phyloP scores from a whole-genome alignment of 495 filamentous ascomycete genomes.

The Lasiosphaeria miniovina region DNA sequence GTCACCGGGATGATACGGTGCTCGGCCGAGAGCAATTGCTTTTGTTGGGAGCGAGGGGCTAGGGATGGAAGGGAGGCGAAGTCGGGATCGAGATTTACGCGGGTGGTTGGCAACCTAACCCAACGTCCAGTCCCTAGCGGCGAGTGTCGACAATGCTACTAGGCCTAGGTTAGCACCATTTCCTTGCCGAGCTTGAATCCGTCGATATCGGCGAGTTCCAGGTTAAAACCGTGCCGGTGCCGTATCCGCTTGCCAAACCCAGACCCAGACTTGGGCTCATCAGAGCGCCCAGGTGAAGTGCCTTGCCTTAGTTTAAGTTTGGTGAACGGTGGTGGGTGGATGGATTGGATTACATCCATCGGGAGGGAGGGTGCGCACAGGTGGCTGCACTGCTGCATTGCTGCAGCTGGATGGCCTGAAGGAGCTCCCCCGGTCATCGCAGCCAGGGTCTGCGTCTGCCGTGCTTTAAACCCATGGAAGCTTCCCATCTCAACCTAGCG shows the following conservation, averaged over 20 bases:
- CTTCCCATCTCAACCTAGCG: conserved; percentile 12
- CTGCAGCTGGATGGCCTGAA: not conserved
- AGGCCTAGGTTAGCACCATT: too few relatives aligned
- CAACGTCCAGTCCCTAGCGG: too few relatives aligned
- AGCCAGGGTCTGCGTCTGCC: not conserved
- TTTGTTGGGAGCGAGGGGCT: not conserved
- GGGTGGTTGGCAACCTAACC: too few relatives aligned
- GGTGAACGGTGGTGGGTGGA: too few relatives aligned
- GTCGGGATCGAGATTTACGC: not conserved
- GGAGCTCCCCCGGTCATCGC: conserved; percentile 3
- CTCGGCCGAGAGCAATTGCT: not conserved
- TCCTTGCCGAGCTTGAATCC: not conserved
- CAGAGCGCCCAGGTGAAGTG: too few relatives aligned
- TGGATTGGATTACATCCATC: too few relatives aligned
- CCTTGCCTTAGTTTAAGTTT: too few relatives aligned
- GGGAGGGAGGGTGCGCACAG: too few relatives aligned
- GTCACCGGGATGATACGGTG: not conserved
- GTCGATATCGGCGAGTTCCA: not conserved
- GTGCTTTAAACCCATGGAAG: conserved; percentile 1
- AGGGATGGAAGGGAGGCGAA: not conserved
- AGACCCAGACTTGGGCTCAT: too few relatives aligned
- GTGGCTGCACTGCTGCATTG: too few relatives aligned
- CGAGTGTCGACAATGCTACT: too few relatives aligned
- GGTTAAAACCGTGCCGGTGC: not conserved
- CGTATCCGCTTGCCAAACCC: too few relatives aligned